phyloP scores from a whole-genome alignment of 495 filamentous ascomycete species.

The Aspergillus ellipticus region DNA sequence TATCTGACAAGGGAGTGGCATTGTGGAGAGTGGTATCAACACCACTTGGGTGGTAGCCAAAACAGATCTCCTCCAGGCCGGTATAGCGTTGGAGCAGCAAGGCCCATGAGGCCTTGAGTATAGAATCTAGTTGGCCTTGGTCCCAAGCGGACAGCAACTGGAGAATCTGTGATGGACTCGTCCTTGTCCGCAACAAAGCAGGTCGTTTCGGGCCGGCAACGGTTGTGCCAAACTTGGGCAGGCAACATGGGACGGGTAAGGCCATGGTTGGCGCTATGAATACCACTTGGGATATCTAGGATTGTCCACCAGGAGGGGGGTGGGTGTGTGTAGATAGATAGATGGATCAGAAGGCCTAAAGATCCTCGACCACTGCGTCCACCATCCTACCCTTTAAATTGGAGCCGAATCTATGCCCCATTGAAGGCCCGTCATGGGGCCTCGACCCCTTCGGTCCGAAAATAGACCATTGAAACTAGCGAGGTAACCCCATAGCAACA shows the following conservation, averaged over 20 bases:
- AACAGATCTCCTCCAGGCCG: conserved; percentile 51
- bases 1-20: conserved; percentile 16
- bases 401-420: conserved; percentile 1
- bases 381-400: conserved; percentile 15
- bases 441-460: conserved; percentile 4
- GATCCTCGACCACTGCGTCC: not conserved
- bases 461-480: conserved; percentile 14
- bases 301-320: not conserved
- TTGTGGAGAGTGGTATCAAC: conserved; percentile 16
- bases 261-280: conserved; percentile 27
- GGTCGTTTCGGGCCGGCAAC: conserved; percentile 31
- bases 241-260: conserved; percentile 34
- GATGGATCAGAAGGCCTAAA: not conserved
- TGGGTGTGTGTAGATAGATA: not conserved
- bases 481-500: conserved; percentile 7
- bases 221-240: conserved; percentile 34
- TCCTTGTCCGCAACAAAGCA: conserved; percentile 35
- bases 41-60: conserved; percentile 47
- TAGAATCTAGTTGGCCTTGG: conserved; percentile 22
- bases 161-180: conserved; percentile 26
- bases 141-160: conserved; percentile 37
- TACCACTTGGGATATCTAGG: not conserved
- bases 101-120: conserved; percentile 53
- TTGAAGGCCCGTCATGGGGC: conserved; percentile 4
- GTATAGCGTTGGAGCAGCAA: conserved; percentile 53